These are phyloP conservation scores for Saccharomycopsis vini DNA, from an alignment of 805 yeast species.

Conservation along the genomic window DNA sequence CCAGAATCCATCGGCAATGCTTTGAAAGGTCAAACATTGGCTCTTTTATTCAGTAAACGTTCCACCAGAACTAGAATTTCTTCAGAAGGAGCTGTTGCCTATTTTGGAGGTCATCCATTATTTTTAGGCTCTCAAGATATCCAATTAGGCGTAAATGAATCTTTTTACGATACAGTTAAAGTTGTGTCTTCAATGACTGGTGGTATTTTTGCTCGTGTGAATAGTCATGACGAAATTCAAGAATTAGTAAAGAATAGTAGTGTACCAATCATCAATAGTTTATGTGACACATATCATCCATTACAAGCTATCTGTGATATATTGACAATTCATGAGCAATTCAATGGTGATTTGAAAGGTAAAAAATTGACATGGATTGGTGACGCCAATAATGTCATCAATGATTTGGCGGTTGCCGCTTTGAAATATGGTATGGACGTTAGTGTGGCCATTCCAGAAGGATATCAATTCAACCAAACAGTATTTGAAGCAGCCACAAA, in stretches of 20 bases:
- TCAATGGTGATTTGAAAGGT: constrained; percentile 31
- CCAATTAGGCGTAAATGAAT: constrained; percentile 92
- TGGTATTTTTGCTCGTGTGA: constrained; percentile 95
- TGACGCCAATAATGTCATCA: constrained; percentile 91
- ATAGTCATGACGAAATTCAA: constrained; percentile 72
- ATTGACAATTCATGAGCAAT: constrained; percentile 74
- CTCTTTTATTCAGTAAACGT: constrained; percentile 80
- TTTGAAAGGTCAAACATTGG: constrained; percentile 71
- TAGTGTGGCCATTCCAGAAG: constrained; percentile 75
- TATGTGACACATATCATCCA: constrained; percentile 91
- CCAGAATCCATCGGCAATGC: constrained; percentile 31
- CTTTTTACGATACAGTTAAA: constrained; percentile 77
- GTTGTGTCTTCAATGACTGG: constrained; percentile 94
- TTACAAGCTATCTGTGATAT: constrained; percentile 91
- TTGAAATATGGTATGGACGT: constrained; percentile 77
- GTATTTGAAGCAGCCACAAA: constrained; percentile 47
- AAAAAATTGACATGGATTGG: constrained; percentile 89
- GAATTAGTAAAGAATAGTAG: constrained; percentile 68
- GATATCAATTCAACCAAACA: constrained; percentile 49
- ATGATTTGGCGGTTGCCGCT: constrained; percentile 85
- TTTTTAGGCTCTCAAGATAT: constrained; percentile 94
- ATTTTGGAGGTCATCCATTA: constrained; percentile 94
- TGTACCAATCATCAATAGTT: constrained; percentile 88
- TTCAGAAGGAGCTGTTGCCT: constrained; percentile 87
- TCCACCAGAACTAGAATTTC: constrained; percentile 94